Evolutionary conservation across 1,284 basidiomycete species (phyloP).

Genomic region (Fomitiporia mediterranea): DNA sequence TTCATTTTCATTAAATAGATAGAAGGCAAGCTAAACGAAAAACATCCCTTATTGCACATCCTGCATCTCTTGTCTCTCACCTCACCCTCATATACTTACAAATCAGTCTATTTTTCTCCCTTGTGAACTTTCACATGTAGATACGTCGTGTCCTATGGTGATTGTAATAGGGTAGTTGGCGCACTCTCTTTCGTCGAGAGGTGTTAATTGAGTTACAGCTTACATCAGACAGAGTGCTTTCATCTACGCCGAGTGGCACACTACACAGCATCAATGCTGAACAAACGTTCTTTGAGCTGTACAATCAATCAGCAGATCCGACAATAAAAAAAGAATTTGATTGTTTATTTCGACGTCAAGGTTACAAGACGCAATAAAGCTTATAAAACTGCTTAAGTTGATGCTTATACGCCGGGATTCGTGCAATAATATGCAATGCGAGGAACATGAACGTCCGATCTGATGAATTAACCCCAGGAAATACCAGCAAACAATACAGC

Average conservation of each 20-base stretch:
- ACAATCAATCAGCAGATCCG: too few species aligned
- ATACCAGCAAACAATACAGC: not conserved
- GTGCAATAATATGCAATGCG: not conserved
- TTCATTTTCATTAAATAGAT: not conserved
- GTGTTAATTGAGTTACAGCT: too few species aligned
- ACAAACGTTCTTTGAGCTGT: not conserved
- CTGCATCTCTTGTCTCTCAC: not conserved
- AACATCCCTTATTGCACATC: too few species aligned
- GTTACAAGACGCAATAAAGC: not conserved
- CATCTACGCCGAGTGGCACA: too few species aligned
- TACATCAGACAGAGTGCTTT: too few species aligned
- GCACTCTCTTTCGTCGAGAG: too few species aligned
- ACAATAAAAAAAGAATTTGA: too few species aligned
- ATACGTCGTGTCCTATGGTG: not conserved
- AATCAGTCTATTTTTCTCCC: not conserved
- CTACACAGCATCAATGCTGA: not conserved
- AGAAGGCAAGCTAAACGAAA: slow-evolving; percentile 6
- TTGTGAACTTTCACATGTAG: not conserved
- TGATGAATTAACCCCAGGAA: not conserved
- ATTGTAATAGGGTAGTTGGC: too few species aligned
- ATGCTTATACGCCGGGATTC: not conserved
- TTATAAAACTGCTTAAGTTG: too few species aligned
- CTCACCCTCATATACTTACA: not conserved
- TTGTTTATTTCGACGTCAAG: too few species aligned
- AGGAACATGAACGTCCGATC: not conserved